Evolutionary conservation across 2,329 filamentous ascomycete species (phyloP).

Genomic region (Ceratocystis cubensis): DNA sequence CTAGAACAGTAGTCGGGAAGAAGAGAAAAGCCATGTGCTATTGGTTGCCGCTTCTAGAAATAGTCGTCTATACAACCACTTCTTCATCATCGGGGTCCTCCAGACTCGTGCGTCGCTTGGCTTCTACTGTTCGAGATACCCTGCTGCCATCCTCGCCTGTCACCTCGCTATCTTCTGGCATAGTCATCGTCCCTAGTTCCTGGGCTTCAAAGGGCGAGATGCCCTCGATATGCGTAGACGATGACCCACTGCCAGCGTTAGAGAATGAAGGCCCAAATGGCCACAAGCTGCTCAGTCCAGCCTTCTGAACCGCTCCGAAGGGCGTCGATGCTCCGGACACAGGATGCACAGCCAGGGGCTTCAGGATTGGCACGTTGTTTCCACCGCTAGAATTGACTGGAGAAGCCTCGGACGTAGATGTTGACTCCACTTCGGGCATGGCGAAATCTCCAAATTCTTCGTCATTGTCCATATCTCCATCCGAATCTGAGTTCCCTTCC

Average conservation of each 20-base stretch:
- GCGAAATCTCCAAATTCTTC: constrained; percentile 59
- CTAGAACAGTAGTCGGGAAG: too few relatives aligned
- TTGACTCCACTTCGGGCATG: constrained; percentile 42
- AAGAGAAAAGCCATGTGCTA: too few relatives aligned
- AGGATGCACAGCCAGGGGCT: constrained; percentile 43
- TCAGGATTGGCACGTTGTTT: constrained; percentile 37
- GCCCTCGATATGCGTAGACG: constrained; percentile 21
- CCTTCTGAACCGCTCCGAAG: constrained; percentile 24
- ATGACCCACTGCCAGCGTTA: constrained; percentile 2
- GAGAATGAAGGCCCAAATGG: constrained; percentile 35
- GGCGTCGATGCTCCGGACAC: constrained; percentile 27
- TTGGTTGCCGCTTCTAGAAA: background rate
- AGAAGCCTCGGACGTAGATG: background rate
- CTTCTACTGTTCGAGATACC: constrained; percentile 39
- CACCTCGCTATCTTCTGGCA: constrained; percentile 25
- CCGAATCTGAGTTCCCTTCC: constrained; percentile 34
- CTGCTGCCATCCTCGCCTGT: constrained; percentile 32
- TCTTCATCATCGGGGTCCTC: constrained; percentile 44
- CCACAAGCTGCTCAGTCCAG: constrained; percentile 42
- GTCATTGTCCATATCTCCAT: constrained; percentile 41
- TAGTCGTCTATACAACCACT: constrained; percentile 29
- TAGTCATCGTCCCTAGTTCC: constrained; percentile 22
- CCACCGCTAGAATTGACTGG: constrained; percentile 20
- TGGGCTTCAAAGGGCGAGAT: constrained; percentile 21
- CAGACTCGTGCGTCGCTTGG: constrained; percentile 43